A percentile compares a stretch with the other conserved stretches of the same genome.
Evolutionary conservation across 2,329 filamentous ascomycete species (phyloP).

Genomic region (Fusarium nanum): DNA sequence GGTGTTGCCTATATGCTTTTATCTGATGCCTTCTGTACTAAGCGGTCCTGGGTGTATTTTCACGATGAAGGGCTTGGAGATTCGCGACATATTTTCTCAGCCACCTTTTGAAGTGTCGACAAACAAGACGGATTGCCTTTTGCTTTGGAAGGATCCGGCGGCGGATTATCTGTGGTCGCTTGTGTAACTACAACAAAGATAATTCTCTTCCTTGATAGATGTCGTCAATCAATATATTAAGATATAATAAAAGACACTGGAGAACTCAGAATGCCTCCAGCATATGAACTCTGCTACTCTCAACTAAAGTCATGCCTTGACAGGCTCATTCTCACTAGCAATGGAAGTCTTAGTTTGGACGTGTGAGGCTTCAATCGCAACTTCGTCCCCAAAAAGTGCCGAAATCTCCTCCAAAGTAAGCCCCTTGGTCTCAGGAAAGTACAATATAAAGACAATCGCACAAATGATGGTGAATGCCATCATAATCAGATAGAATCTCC

Average conservation of each 20-base stretch:
- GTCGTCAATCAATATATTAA: neutral
- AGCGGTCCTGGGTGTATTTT: constrained; percentile 5
- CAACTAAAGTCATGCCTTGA: neutral
- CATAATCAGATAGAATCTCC: constrained; percentile 3
- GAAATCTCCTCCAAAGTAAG: neutral
- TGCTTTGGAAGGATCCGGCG: constrained; percentile 19
- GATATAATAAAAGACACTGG: neutral
- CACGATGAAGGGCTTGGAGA: constrained; percentile 3
- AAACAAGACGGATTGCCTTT: neutral
- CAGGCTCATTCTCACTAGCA: neutral
- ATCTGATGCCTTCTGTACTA: neutral
- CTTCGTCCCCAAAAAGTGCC: neutral
- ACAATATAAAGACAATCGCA: neutral
- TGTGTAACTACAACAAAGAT: neutral
- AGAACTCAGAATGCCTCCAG: fast-evolving
- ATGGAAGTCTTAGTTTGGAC: neutral
- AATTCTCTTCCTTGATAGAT: too few species aligned
- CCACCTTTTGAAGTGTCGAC: neutral
- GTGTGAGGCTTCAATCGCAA: neutral
- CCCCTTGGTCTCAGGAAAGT: neutral
- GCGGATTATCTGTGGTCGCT: constrained; percentile 27
- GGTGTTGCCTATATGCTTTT: fast-evolving
- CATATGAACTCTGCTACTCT: fast-evolving
- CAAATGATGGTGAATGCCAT: constrained; percentile 2
- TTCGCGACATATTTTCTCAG: neutral